Conservation (phyloP, 2,329 filamentous ascomycete genomes). For the Aspergillus spinulosporus region DNA sequence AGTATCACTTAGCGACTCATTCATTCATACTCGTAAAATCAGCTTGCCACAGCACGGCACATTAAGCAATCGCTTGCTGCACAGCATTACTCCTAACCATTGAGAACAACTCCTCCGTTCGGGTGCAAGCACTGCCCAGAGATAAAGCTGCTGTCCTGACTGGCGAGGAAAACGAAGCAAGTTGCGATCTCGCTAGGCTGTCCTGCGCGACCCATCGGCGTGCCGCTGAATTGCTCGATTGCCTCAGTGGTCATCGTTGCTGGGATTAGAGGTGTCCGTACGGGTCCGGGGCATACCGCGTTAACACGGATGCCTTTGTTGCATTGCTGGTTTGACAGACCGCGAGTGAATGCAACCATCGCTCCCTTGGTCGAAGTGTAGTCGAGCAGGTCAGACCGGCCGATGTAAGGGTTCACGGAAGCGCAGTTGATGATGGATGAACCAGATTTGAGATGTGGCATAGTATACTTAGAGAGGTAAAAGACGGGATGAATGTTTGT, state of each 20-base stretch:
- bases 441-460: constrained; percentile 73
- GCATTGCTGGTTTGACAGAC: constrained; percentile 72
- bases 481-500: constrained; percentile 83
- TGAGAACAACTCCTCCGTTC: constrained; percentile 60
- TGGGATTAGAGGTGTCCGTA: constrained; percentile 75
- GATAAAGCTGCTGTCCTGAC: constrained; percentile 70
- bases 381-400: constrained; percentile 75
- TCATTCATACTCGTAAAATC: neutral
- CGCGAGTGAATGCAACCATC: constrained; percentile 76
- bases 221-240: constrained; percentile 68
- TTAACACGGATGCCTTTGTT: constrained; percentile 74
- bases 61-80: neutral
- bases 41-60: neutral
- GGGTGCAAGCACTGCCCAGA: constrained; percentile 70
- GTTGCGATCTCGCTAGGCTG: constrained; percentile 82
- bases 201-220: constrained; percentile 73
- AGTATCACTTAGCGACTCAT: too few species aligned
- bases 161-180: constrained; percentile 78
- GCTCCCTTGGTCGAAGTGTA: constrained; percentile 75
- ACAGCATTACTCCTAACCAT: constrained; percentile 35
- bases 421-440: constrained; percentile 82
- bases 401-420: constrained; percentile 80
- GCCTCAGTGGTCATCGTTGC: constrained; percentile 70
- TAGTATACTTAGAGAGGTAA: constrained; percentile 73
- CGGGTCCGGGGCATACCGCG: constrained; percentile 73